Percentiles rank a stretch among this genome's conserved stretches.
These are phyloP conservation scores for Elsinoe fawcettii DNA, from an alignment of 2,329 filamentous ascomycete genomes.

Conservation along the genomic window DNA sequence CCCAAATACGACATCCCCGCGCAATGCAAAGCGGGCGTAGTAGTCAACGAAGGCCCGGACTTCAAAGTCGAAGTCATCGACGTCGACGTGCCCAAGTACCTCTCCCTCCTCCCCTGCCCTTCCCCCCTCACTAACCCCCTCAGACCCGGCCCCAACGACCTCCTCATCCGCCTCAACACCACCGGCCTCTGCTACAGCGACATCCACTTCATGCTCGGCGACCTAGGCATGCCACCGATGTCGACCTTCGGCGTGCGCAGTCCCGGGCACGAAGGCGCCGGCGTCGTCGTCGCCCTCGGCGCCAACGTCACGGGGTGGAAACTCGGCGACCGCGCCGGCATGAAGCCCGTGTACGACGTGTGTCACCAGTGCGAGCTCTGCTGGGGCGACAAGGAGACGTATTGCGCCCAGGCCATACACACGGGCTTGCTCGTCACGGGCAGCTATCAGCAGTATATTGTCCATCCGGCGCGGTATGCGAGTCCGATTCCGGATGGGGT, in stretches of 20 bases:
- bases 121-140: background rate
- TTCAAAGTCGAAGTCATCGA: conserved; percentile 42
- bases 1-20: conserved; percentile 35
- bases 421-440: conserved; percentile 40
- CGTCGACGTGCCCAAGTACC: conserved; percentile 41
- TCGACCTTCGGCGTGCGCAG: conserved; percentile 29
- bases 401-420: conserved; percentile 41
- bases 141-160: conserved; percentile 42
- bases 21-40: conserved; percentile 45
- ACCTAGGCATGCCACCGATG: conserved; percentile 45
- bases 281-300: conserved; percentile 51
- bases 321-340: conserved; percentile 46
- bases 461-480: conserved; percentile 48
- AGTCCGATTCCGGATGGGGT: conserved; percentile 50
- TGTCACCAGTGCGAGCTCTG: conserved; percentile 46
- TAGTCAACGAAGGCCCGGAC: conserved; percentile 44
- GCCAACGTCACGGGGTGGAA: conserved; percentile 46
- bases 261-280: conserved; percentile 52
- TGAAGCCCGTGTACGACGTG: conserved; percentile 46
- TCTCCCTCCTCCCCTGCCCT: background rate
- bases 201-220: conserved; percentile 50
- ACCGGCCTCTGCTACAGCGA: conserved; percentile 53
- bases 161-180: conserved; percentile 50
- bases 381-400: conserved; percentile 46
- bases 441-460: conserved; percentile 54